Evolutionary conservation across 2,329 filamentous ascomycete genomes (phyloP).

Genomic region (Sarocladium oryzae): DNA sequence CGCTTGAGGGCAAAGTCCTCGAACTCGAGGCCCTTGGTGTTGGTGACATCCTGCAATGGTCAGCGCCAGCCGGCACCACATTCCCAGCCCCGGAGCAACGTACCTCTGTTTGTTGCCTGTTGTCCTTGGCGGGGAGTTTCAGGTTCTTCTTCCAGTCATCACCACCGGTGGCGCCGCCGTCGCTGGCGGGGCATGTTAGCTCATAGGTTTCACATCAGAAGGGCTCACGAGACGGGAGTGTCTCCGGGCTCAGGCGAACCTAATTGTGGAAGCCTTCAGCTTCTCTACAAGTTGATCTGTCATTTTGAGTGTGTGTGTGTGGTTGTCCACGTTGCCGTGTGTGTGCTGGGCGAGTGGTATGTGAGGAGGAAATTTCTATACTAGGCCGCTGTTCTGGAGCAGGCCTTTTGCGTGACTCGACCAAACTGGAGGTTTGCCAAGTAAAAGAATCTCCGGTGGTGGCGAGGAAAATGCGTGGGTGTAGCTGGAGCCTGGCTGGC

Average conservation of each 20-base stretch:
- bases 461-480: neutral
- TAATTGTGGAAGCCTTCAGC: slow-evolving; percentile 35
- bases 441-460: neutral
- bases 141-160: slow-evolving; percentile 65
- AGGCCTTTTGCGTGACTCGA: slow-evolving; percentile 4
- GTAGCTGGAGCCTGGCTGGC: neutral
- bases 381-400: slow-evolving; percentile 7
- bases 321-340: slow-evolving; percentile 6
- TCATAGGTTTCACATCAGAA: slow-evolving; percentile 16
- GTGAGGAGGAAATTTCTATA: neutral
- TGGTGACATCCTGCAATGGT: slow-evolving; percentile 76
- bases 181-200: slow-evolving; percentile 36
- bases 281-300: slow-evolving; percentile 40
- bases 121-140: slow-evolving; percentile 67
- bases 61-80: neutral
- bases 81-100: neutral
- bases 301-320: slow-evolving; percentile 26
- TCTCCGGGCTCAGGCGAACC: slow-evolving; percentile 23
- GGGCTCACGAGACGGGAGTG: slow-evolving; percentile 13
- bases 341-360: neutral
- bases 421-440: neutral
- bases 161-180: slow-evolving; percentile 36
- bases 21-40: slow-evolving; percentile 95
- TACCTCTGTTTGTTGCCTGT: slow-evolving; percentile 75
- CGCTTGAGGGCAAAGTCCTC: slow-evolving; percentile 95